Percentiles rank a stretch among this genome's conserved stretches.
phyloP scores from a whole-genome alignment of 106 monocot species.

The Narthecium ossifragum region DNA sequence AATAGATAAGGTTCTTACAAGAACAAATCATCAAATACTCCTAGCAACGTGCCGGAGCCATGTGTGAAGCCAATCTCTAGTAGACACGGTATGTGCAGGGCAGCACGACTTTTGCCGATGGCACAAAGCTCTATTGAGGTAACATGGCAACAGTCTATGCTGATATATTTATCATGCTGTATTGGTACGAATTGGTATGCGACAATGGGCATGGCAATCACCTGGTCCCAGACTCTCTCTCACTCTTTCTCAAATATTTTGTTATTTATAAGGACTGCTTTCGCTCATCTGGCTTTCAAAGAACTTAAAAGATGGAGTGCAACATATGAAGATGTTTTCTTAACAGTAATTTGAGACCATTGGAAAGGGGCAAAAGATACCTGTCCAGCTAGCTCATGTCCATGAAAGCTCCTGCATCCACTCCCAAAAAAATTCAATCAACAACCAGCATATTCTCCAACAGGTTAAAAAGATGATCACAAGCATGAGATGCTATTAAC shows the following conservation, averaged over 20 bases:
- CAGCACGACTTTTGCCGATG: background rate
- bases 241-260: no score
- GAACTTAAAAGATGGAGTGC: background rate
- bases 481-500: background rate
- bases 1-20: background rate
- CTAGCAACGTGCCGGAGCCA: background rate
- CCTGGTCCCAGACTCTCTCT: no score
- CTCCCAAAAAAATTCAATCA: slow-evolving; percentile 3
- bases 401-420: slow-evolving; percentile 49
- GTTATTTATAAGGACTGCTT: background rate
- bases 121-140: no score
- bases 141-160: no score
- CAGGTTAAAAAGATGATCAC: background rate
- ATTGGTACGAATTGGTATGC: no score
- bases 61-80: background rate
- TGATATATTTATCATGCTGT: no score
- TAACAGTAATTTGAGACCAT: background rate
- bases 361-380: slow-evolving; percentile 3
- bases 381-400: slow-evolving; percentile 38
- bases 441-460: background rate
- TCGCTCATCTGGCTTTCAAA: background rate
- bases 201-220: no score
- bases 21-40: background rate
- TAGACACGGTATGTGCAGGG: background rate
- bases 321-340: background rate